Base-by-base conservation (phyloP, 331 rosid genomes). In the Acacia concinna region DNA sequence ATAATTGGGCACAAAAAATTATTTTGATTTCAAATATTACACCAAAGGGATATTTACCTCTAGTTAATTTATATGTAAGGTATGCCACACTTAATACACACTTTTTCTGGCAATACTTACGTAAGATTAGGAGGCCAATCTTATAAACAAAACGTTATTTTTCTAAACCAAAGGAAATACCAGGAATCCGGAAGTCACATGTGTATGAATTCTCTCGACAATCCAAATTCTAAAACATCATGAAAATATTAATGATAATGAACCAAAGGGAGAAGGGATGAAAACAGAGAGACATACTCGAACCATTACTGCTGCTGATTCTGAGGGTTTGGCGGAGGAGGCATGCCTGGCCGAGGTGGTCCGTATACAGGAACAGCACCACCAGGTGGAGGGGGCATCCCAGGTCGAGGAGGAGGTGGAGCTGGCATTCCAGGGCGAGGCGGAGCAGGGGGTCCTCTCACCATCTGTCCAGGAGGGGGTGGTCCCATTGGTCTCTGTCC, bases 401-500 rank as follows among this genome's bases (percentile, higher is more conserved):
- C 97, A 0, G 97, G 97, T 13, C 97, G 90, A 70, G 94, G 92
- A 0, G 89, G 94, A 0, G 96, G 94, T 0, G 96, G 97, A 1
- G 82, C 90, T 0, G 71, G 90, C 97, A 93, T 93, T 38, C 98
- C 97, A 2, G 97, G 95, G 1, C 97, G 86, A 25, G 98, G 96
- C 0, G 97, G 97, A 51, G 89, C 86, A 0, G 94, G 98, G 8
- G 98, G 98, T 4, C 99, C 98, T 80, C 99, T 90, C 77, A 93
- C 84, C 97, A 96, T 92, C 88, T 90, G 96, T 35, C 98, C 99
- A 3, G 97, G 94, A 11, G 98, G 99, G 0, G 99, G 99, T 6
- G 98, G 97, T 3, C 99, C 99, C 98, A 96, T 93, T 0, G 99
- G 99, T 40, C 99, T 84, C 90, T 96, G 98, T 6, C 89, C 98